Percentiles rank a stretch among this genome's conserved stretches.
Evolutionary conservation across 176 grass and related monocot species (phyloP).

Genomic region (Cymbopogon citratus): DNA sequence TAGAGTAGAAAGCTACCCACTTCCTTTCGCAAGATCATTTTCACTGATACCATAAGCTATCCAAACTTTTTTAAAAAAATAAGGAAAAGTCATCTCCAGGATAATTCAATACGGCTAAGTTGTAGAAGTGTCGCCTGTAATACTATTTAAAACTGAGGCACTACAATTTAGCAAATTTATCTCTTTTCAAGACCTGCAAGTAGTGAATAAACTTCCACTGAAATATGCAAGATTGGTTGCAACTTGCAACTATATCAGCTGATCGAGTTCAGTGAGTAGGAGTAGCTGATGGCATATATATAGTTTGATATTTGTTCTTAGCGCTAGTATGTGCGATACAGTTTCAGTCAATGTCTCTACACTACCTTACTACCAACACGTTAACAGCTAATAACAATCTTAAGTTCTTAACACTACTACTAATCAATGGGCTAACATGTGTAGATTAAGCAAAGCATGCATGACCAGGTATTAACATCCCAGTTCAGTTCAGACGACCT

Average conservation of each 20-base stretch:
- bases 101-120: neutral
- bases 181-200: neutral
- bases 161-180: neutral
- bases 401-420: conserved; percentile 1
- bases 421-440: neutral
- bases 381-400: conserved; percentile 8
- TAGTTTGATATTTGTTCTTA: neutral
- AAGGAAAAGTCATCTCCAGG: neutral
- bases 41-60: neutral
- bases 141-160: neutral
- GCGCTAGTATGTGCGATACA: neutral
- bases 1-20: conserved; percentile 10
- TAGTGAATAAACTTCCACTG: neutral
- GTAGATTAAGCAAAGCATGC: neutral
- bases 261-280: neutral
- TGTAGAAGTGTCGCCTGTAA: neutral
- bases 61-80: neutral
- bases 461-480: conserved; percentile 13
- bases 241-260: neutral
- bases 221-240: neutral
- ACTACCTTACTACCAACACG: neutral
- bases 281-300: neutral
- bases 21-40: neutral
- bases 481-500: conserved; percentile 26
- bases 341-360: neutral